A percentile compares a stretch with the other conserved stretches of the same genome.
Conservation (phyloP, 2,329 filamentous ascomycete species). For the Claviceps paspali region DNA sequence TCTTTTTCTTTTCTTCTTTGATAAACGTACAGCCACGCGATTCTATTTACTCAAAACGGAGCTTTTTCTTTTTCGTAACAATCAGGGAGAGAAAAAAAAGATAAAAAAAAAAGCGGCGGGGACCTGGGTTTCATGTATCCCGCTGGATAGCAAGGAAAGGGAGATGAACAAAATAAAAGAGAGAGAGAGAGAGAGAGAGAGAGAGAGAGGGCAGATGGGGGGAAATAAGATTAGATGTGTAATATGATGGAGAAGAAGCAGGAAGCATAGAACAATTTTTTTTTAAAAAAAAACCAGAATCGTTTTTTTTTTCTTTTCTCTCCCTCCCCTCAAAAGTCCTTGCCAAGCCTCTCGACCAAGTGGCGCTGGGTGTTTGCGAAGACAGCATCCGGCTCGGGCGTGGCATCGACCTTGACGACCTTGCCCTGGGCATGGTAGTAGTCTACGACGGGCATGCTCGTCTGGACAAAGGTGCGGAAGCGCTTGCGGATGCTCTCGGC, state of each 20-base stretch:
- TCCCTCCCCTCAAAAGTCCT: constrained; percentile 11
- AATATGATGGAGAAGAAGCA: too few relatives aligned
- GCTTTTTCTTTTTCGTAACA: too few relatives aligned
- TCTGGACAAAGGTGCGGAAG: constrained; percentile 86
- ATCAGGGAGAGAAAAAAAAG: too few relatives aligned
- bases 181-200: neutral
- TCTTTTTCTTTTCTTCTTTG: too few relatives aligned
- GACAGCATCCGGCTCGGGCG: constrained; percentile 47
- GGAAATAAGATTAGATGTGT: too few relatives aligned
- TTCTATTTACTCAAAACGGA: too few relatives aligned
- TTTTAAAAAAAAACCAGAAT: too few relatives aligned
- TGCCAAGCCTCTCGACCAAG: constrained; percentile 33
- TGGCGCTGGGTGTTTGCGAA: constrained; percentile 36
- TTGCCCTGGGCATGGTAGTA: constrained; percentile 62
- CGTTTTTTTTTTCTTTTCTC: neutral
- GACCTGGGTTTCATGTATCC: too few relatives aligned
- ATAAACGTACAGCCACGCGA: too few relatives aligned
- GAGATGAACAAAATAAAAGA: neutral
- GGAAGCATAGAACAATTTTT: neutral
- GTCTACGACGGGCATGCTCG: constrained; percentile 92
- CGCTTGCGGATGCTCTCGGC: constrained; percentile 91
- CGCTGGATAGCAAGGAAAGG: neutral
- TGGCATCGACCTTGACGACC: constrained; percentile 69
- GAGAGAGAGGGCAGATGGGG: too few relatives aligned
- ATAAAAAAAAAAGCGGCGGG: too few relatives aligned